These are phyloP conservation scores for Helotiales sp. DNA, from an alignment of 2,329 filamentous ascomycete genomes.

Conservation along the genomic window DNA sequence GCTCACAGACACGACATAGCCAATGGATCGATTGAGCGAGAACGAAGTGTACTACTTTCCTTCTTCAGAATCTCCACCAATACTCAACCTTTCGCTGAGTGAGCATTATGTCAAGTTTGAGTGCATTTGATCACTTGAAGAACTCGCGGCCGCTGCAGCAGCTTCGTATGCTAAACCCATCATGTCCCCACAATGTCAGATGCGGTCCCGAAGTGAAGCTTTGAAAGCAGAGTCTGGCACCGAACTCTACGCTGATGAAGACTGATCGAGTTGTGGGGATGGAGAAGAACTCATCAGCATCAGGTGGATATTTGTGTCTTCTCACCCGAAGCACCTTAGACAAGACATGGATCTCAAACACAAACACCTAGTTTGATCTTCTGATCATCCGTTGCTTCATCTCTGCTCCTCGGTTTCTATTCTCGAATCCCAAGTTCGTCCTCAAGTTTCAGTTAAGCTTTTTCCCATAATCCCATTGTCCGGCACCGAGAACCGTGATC, in stretches of 20 bases:
- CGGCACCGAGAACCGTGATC: neutral
- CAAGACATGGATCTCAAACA: no score
- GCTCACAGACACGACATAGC: neutral
- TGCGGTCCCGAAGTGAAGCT: neutral
- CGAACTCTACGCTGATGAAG: no score
- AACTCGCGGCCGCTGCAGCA: neutral
- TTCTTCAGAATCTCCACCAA: no score
- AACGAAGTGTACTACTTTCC: no score
- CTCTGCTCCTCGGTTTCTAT: neutral
- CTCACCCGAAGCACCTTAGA: no score
- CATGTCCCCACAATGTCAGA: neutral
- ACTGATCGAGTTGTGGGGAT: no score
- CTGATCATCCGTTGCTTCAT: neutral
- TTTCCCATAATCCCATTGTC: neutral
- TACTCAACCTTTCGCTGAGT: no score
- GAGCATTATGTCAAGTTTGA: conserved; percentile 11
- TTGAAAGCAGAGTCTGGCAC: no score
- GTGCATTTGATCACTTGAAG: no score
- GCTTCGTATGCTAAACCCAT: neutral
- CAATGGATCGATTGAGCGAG: neutral
- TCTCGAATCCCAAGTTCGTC: neutral
- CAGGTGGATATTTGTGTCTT: no score
- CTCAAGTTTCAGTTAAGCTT: neutral
- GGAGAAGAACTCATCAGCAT: no score
- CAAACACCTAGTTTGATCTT: neutral